Evolutionary conservation across 73 alveolate genomes (phyloP).

Genomic region (Tetrahymena borealis): DNA sequence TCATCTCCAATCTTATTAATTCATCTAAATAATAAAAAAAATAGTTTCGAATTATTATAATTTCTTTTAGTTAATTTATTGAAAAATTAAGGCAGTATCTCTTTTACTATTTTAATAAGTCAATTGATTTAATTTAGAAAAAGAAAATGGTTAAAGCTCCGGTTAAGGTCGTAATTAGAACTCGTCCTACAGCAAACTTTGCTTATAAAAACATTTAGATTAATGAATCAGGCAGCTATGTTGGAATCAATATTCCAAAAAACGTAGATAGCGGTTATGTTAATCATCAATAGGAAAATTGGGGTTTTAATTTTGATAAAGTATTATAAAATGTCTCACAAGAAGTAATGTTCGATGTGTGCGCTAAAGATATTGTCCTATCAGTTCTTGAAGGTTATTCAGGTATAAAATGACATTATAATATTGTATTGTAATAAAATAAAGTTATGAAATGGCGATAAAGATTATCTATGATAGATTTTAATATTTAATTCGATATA

Average conservation of each 20-base stretch:
- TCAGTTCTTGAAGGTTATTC: slow-evolving; percentile 49
- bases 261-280: slow-evolving; percentile 57
- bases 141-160: slow-evolving; percentile 72
- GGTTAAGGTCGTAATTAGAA: slow-evolving; percentile 83
- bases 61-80: neutral
- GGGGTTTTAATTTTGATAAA: slow-evolving; percentile 98
- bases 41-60: neutral
- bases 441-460: neutral
- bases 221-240: slow-evolving; percentile 60
- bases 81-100: neutral
- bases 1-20: neutral
- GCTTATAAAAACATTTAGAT: slow-evolving; percentile 88
- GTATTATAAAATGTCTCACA: slow-evolving; percentile 90
- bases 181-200: slow-evolving; percentile 94
- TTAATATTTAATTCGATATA: neutral
- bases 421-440: slow-evolving; percentile 1
- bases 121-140: too few relatives aligned
- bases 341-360: slow-evolving; percentile 81
- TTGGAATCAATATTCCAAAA: slow-evolving; percentile 60
- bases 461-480: neutral
- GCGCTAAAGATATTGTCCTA: slow-evolving; percentile 52
- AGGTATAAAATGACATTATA: neutral
- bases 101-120: too few relatives aligned
- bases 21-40: neutral
- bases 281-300: slow-evolving; percentile 94